phyloP scores from a whole-genome alignment of 2,329 filamentous ascomycete genomes.

The Stylonectria norvegica region DNA sequence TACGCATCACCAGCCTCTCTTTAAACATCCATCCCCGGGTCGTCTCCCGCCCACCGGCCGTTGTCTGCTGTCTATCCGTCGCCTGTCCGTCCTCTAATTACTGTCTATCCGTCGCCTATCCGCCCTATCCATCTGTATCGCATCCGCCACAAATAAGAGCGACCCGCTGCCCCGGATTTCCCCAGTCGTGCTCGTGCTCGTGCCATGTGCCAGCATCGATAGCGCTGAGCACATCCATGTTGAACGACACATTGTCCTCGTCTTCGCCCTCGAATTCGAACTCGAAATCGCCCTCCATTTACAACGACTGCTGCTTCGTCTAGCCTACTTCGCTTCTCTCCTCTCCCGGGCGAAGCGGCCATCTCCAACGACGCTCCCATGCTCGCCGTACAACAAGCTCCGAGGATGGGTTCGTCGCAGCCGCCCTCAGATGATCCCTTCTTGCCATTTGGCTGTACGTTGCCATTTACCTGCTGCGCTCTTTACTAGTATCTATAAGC shows the following conservation, averaged over 20 bases:
- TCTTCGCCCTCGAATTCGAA: background rate
- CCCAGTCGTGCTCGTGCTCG: slow-evolving; percentile 1
- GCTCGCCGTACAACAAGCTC: slow-evolving; percentile 52
- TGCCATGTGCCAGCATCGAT: slow-evolving; percentile 6
- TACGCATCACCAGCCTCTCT: too few species aligned
- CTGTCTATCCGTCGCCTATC: background rate
- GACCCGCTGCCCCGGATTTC: slow-evolving; percentile 1
- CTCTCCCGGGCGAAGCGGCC: slow-evolving; percentile 6
- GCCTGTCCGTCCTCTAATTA: background rate
- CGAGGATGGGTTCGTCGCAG: slow-evolving; percentile 59
- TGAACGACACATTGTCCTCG: slow-evolving; percentile 1
- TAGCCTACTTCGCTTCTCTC: background rate
- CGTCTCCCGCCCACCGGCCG: too few species aligned
- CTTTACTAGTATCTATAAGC: slow-evolving; percentile 21
- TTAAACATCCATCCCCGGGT: too few species aligned
- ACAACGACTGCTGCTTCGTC: background rate
- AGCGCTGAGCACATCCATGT: slow-evolving; percentile 4
- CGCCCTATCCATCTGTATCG: background rate
- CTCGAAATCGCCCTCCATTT: background rate
- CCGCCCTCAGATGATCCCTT: slow-evolving; percentile 49
- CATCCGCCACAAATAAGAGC: too few species aligned
- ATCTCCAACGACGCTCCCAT: slow-evolving; percentile 45
- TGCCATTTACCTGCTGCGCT: background rate
- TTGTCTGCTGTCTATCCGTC: background rate
- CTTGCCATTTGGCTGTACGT: slow-evolving; percentile 67